Conservation (phyloP, 2,329 filamentous ascomycete species). For the Fusarium sp. region DNA sequence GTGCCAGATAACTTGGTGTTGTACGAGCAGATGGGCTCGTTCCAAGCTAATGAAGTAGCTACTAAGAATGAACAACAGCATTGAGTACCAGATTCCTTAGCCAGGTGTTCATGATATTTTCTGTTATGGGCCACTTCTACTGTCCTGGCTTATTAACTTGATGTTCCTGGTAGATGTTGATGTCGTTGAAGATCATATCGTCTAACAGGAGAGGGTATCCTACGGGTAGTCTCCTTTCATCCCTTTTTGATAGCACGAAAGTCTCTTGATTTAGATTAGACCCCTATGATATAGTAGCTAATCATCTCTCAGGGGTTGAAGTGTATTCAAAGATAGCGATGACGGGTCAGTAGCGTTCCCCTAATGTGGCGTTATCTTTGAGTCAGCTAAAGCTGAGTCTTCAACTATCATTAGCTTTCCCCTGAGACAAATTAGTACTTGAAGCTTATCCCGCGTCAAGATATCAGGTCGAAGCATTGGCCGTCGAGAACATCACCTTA, state of each 20-base stretch:
- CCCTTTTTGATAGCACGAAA: not conserved
- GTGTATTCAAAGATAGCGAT: not conserved
- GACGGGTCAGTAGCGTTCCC: not conserved
- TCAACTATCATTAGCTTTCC: not conserved
- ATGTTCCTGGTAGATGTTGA: not conserved
- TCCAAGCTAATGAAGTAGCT: not conserved
- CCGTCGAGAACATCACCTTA: not conserved
- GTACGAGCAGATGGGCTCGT: not conserved
- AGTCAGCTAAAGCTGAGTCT: not conserved
- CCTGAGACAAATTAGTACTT: not conserved
- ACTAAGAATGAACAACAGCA: not conserved
- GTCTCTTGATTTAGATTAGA: not conserved
- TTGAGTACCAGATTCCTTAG: no score
- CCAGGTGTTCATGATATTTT: no score
- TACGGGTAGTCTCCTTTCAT: not conserved
- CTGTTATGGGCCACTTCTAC: not conserved
- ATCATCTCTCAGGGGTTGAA: not conserved
- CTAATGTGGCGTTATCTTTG: not conserved
- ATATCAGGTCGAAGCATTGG: no score
- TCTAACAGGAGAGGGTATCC: no score
- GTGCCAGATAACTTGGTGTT: not conserved
- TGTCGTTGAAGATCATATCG: not conserved
- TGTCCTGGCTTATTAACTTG: not conserved
- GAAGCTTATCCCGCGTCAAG: not conserved
- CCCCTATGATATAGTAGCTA: no score